Base-by-base conservation (phyloP, 2,329 filamentous ascomycete genomes). In the Fusarium aywerte region DNA sequence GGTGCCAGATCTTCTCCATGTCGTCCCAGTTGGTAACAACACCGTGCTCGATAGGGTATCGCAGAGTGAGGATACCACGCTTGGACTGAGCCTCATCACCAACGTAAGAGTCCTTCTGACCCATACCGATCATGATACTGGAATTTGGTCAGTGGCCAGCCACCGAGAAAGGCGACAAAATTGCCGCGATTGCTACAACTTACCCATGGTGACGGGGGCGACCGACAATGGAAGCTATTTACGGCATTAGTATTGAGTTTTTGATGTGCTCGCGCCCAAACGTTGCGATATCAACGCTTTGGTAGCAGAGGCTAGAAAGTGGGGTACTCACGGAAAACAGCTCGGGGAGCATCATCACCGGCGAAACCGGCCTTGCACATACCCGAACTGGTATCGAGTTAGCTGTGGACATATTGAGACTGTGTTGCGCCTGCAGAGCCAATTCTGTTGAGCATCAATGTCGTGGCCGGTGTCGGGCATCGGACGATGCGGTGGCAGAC, bases 311-410 rank as follows among this genome's bases (percentile, higher is more conserved):
- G 47, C 44, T 58, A 49, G 49, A 73, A 75, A 75, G 75, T 73
- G 79, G 80, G 79, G 79, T 76, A 78, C 95, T 97, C 92, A 98
- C 95, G 96, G 90, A 99, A 99, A 82, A 99, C 96, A 86, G 96
- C 96, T 90, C 96, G 91, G 83, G 96, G 96, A 86, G 96, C 96
- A 92, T 99, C 96, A 82, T 99, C 96, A 93, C 96, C 96, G 88
- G 96, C 96, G 87, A 99, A 99, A 94, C 96, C 96, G 91, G 96
- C 96, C 89, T 99, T 99, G 88, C 96, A 99, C 96, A 99, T 98
- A 90, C 96, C 96, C 85, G 96, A 98, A 91, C 95, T 98, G 83
- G 70, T 78, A 62, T 73, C 58, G 73, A 67, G 79, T 85, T 73
- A 85, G 83, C 71, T 58, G 47, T 49, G 40, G 18, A 43, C 52